Evolutionary conservation across 2,329 filamentous ascomycete genomes (phyloP), one percentile per base, ranked within the genome.

Genomic region (Volutella citrinella): DNA sequence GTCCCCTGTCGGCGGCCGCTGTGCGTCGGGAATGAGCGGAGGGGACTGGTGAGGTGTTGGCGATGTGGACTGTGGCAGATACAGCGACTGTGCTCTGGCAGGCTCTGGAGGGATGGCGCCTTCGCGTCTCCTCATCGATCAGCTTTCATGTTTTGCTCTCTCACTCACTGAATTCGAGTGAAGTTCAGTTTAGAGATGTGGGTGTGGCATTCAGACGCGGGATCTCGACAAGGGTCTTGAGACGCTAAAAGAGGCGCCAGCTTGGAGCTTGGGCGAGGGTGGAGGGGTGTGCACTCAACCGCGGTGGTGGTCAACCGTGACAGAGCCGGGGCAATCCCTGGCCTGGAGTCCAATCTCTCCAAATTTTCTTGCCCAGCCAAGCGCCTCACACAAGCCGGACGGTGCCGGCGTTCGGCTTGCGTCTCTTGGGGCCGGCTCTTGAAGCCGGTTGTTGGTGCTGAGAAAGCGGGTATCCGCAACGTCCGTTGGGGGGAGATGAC

Each of bases 161-260:
- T 33, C 42, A 40, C 40, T 31, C 29, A 40, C 34, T 22, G 46
- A 30, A 12, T 38, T 48, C 46, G 46, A 27, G 24, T 51, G 49
- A 53, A 34, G 50, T 53, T 40, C 36, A 52, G 36, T 49, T 53
- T 53, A 49, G 39, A 41, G 40, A 51, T 40, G 39, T 52, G 48
- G 49, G 50, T 53, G 50, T 53, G 50, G 46, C 50, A 53, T 53
- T 53, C 42, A 25, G 46, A 47, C 32, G 49, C 50, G 50, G 48
- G 50, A 53, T 50, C 46, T 46, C 20, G 46, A 54, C 50, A 53
- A 53, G 50, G 50, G 50, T 54, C 26, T 40, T 37, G 24, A 21
- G 34, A 43, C 50, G 50, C 50, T 54, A 52, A 54, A 39, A 53
- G 37, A 36, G 39, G 32, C 50, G 48, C 48, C 50, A 47, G 38